phyloP scores from a whole-genome alignment of 352 stramenopile species.

The Globisporangium mamillatum region DNA sequence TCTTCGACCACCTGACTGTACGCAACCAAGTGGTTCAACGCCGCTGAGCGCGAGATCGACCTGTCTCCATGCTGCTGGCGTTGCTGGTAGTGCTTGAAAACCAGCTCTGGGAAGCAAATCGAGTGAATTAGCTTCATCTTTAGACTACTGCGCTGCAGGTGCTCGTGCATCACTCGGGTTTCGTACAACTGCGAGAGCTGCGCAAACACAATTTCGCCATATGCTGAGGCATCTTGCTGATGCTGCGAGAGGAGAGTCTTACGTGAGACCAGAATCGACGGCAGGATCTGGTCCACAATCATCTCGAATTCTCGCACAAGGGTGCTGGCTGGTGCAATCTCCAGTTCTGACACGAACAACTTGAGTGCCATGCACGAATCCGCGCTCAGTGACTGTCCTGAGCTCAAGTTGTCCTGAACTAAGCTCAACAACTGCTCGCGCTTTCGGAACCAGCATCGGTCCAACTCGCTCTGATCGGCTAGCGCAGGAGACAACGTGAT shows the following conservation, averaged over 20 bases:
- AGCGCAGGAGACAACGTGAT: constrained; percentile 14
- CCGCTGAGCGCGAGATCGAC: constrained; percentile 4
- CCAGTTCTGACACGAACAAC: constrained; percentile 23
- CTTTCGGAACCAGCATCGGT: constrained; percentile 16
- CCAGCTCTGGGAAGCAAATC: constrained; percentile 45
- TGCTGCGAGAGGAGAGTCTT: constrained; percentile 3
- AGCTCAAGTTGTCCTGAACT: not conserved
- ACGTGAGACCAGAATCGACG: constrained; percentile 25
- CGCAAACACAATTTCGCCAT: constrained; percentile 21
- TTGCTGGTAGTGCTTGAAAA: constrained; percentile 33
- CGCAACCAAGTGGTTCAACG: constrained; percentile 28
- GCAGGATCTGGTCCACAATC: constrained; percentile 35
- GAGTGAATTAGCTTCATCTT: constrained; percentile 42
- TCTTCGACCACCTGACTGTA: constrained; percentile 50
- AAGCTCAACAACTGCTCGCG: not conserved
- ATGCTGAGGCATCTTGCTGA: not conserved
- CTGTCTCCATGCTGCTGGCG: constrained; percentile 17
- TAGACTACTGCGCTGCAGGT: constrained; percentile 23
- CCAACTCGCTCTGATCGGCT: constrained; percentile 7
- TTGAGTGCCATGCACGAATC: constrained; percentile 32
- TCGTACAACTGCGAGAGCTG: constrained; percentile 41
- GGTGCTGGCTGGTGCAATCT: constrained; percentile 33
- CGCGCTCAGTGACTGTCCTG: not conserved
- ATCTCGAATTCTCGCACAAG: constrained; percentile 27
- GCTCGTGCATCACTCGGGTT: constrained; percentile 25